Base-by-base conservation (phyloP, 495 filamentous ascomycete genomes). In the Xylaria curta region DNA sequence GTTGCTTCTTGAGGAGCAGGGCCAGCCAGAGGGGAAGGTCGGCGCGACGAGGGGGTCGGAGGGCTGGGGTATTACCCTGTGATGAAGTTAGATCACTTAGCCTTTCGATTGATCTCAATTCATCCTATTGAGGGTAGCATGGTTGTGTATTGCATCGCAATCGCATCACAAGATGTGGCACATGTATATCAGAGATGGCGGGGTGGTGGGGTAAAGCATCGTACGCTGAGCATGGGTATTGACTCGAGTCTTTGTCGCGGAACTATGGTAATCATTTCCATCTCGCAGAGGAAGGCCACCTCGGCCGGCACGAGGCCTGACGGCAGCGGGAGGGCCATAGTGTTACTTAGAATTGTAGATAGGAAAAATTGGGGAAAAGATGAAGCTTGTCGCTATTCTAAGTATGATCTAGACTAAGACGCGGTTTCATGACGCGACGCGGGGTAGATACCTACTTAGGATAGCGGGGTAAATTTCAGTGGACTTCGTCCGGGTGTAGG, bases 281-380 rank as follows among this genome's bases (percentile, higher is more conserved):
- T 97, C 83, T 99, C 96, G 81, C 95, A 97, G 58, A 98, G 87
- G 81, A 98, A 99, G 76, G 94, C 93, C 54, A 97, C 91, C 84
- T 99, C 96, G 73, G 91, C 83, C 69, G 95, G 94, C 69, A 92
- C 93, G 28, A 97, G 89, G 82, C 94, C 94, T 72, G 91, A 88
- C 33, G 91, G 92, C 46, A 95, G 85, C 66, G 92, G 92, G 67
- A 95, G 89, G 40, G 94, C 94, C 94, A 97, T 97, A 72, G 24
- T 59, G 44, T 24, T 38, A 0, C 24, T 42, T 38, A 9, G 36
- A 58, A 24, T 21, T 21, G 31, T 8, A 17, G 56, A 15, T 0
- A 38, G 31, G 9, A 9, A 51, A 24, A 62, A 40, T 40, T 33
- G 5, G 33, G 33, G 28, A 8, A 15, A 58, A 31, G 26, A 5